phyloP scores from a whole-genome alignment of 768 basidiomycete genomes.

The Boletus edulis region DNA sequence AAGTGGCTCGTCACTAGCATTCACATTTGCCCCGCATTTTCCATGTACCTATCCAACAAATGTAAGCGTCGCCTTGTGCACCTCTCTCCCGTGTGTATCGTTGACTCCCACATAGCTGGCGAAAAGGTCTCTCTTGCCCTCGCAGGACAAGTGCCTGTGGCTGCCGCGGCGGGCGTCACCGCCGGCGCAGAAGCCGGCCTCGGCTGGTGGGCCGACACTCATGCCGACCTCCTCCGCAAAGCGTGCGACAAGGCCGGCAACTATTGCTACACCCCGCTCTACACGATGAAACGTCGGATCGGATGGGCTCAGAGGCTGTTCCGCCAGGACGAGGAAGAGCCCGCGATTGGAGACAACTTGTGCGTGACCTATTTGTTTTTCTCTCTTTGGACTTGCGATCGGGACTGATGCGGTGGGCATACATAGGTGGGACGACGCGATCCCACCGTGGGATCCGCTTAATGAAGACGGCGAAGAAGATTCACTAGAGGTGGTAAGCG shows the following conservation, averaged over 20 bases:
- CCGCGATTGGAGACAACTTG: slow-evolving; percentile 9
- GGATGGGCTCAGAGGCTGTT: neutral
- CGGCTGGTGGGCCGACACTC: slow-evolving; percentile 22
- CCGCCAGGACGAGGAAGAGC: neutral
- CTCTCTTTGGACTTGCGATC: neutral
- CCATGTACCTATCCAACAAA: slow-evolving; percentile 33
- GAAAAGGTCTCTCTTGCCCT: slow-evolving; percentile 26
- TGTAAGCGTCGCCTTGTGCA: neutral
- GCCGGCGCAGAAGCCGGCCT: slow-evolving; percentile 12
- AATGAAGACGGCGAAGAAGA: slow-evolving; percentile 26
- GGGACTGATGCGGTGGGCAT: neutral
- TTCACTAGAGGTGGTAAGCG: slow-evolving; percentile 9
- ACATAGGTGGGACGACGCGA: slow-evolving; percentile 21
- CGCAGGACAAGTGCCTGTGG: slow-evolving; percentile 11
- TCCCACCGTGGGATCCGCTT: slow-evolving; percentile 24
- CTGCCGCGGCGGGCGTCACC: slow-evolving; percentile 1
- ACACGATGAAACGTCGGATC: slow-evolving; percentile 17
- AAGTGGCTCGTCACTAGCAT: slow-evolving; percentile 34
- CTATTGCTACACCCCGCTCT: slow-evolving; percentile 29
- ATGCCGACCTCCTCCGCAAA: slow-evolving; percentile 21
- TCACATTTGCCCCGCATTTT: slow-evolving; percentile 32
- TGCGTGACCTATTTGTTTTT: slow-evolving; percentile 2
- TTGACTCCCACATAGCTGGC: slow-evolving; percentile 16
- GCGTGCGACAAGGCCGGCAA: slow-evolving; percentile 19
- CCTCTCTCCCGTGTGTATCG: neutral